Conservation (phyloP, 345 rosid species). For the Linum trigynum region DNA sequence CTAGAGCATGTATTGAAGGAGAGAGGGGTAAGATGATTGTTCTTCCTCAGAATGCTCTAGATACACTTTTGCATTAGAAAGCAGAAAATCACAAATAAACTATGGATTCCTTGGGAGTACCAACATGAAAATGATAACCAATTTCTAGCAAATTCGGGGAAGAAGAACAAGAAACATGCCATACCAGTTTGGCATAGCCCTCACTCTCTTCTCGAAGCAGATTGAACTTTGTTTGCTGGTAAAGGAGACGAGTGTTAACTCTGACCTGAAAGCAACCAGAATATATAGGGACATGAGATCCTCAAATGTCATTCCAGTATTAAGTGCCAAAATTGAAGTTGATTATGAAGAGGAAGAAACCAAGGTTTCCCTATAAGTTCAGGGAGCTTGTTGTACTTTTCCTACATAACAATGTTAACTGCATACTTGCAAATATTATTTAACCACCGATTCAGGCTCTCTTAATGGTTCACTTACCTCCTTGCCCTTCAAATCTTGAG, state of each 20-base stretch:
- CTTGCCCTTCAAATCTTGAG: slow-evolving; percentile 95
- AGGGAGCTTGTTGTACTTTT: not conserved
- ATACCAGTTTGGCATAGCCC: slow-evolving; percentile 98
- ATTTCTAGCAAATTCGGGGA: not conserved
- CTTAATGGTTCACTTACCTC: slow-evolving; percentile 45
- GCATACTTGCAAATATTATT: not conserved
- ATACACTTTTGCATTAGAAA: not conserved
- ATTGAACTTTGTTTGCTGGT: slow-evolving; percentile 98
- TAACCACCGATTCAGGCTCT: not conserved
- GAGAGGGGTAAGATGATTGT: too few species aligned
- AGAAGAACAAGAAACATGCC: slow-evolving; percentile 5
- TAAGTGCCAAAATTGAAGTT: not conserved
- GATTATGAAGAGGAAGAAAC: not conserved
- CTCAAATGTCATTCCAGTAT: not conserved
- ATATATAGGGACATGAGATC: not conserved
- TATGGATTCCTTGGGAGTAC: too few species aligned
- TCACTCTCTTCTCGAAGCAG: slow-evolving; percentile 98
- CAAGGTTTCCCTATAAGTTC: not conserved
- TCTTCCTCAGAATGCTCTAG: not conserved
- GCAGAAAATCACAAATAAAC: not conserved
- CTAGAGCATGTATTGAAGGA: too few species aligned
- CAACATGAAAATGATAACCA: too few species aligned
- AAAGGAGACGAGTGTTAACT: slow-evolving; percentile 92
- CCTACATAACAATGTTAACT: slow-evolving; percentile 4
- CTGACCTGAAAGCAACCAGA: slow-evolving; percentile 59